Evolutionary conservation across 257 asterid species (phyloP), one percentile per base, ranked within the genome.

Genomic region (Mitragyna speciosa): DNA sequence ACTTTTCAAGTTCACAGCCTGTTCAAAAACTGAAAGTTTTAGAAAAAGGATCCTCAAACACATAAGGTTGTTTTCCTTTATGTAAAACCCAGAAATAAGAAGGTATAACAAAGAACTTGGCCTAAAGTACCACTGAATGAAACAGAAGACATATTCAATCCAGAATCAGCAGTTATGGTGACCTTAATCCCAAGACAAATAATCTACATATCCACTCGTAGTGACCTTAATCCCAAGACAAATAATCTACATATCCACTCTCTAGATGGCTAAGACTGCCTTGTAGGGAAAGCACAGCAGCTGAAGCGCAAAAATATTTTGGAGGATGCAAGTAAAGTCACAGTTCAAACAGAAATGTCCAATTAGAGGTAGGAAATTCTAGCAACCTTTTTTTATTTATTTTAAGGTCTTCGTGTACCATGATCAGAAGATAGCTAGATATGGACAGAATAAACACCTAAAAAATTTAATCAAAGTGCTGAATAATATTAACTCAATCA

Each of bases 1-100:
- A 83, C 98, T 93, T 87, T 91, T 94, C 88, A 94, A 78, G 83
- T 94, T 93, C 81, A 93, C 97, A 61, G 97, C 97, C 98, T 93
- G 96, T 94, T 91, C 56, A 81, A 84, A 79, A 87, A 83, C 76
- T 79, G 76, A 81, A 85, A 77, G 65, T 73, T 31, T 86, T 83
- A 74, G 86, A 69, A 39, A 43, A 48, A 12, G 36, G 39, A 72
- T 72, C 61, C 54, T 72, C 24, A 39, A 56, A 39, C 7, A 7
- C 52, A 10, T 30, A 33, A 31, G 66, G 43, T 33, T 2, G 45
- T 56, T 66, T 54, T 28, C 81, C 70, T 14, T 30, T 28, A 20
- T 31, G n/a, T 30, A 64, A 28, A 63, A 45, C 19, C 19, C 39
- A 28, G 33, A 30, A 61, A 43, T 61, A 41, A 41, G 68, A 43